Conservation (phyloP, 371 early-diverging fungal genomes). For the Cokeromyces recurvatus region DNA sequence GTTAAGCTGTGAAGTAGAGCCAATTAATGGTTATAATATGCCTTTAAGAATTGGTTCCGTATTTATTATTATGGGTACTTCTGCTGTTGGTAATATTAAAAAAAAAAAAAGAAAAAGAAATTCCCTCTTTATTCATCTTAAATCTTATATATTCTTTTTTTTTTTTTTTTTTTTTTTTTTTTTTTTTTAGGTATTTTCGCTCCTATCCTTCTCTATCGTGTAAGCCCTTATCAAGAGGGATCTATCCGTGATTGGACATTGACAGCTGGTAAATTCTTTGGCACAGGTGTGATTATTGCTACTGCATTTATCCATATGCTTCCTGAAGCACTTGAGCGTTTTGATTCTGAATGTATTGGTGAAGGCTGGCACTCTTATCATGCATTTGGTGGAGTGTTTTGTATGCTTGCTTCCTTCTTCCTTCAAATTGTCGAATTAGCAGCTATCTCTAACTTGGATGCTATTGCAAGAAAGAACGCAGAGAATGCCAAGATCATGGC, state of each 20-base stretch:
- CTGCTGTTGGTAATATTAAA: constrained; percentile 20
- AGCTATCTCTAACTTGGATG: constrained; percentile 22
- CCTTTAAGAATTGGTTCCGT: constrained; percentile 19
- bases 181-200: constrained; percentile 22
- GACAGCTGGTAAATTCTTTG: constrained; percentile 44
- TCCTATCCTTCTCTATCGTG: constrained; percentile 21
- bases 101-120: no score
- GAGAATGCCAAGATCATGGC: neutral
- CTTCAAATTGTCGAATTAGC: constrained; percentile 33
- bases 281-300: constrained; percentile 75
- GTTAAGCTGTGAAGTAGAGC: neutral
- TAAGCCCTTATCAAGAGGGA: constrained; percentile 16
- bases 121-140: no score
- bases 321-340: constrained; percentile 28
- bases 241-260: constrained; percentile 13
- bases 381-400: constrained; percentile 34
- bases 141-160: no score
- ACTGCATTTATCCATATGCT: constrained; percentile 78
- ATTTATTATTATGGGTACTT: constrained; percentile 24
- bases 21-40: constrained; percentile 15
- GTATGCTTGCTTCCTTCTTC: constrained; percentile 30
- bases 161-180: no score
- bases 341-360: constrained; percentile 28
- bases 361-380: constrained; percentile 31
- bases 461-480: constrained; percentile 8